Conservation (phyloP, 192 early-diverging fungal genomes). For the Haplosporangium gracile region DNA sequence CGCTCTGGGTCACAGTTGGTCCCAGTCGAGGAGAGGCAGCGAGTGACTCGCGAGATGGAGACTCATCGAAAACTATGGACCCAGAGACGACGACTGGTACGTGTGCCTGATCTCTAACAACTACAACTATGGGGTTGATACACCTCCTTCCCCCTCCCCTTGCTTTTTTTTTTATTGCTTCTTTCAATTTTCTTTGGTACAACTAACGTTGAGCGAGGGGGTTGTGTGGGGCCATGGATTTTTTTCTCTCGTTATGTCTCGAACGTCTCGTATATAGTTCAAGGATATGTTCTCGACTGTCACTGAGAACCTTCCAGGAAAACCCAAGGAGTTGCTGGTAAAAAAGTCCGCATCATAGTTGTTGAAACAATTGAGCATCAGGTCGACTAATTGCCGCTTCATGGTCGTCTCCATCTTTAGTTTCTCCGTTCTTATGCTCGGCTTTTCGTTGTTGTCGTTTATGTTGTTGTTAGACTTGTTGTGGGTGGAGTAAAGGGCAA, state of each 20-base stretch:
- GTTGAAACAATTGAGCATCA: neutral
- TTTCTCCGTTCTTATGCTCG: neutral
- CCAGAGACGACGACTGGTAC: slow-evolving; percentile 56
- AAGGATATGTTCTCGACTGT: slow-evolving; percentile 59
- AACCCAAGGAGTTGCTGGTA: slow-evolving; percentile 57
- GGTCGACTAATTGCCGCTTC: neutral
- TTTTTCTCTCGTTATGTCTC: neutral
- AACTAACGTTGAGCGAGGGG: slow-evolving; percentile 1
- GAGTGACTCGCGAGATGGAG: slow-evolving; percentile 52
- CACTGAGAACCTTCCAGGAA: slow-evolving; percentile 54
- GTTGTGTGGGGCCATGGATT: neutral
- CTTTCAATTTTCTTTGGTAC: neutral
- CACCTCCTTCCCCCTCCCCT: neutral
- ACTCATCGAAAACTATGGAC: slow-evolving; percentile 56
- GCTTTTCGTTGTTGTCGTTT: neutral
- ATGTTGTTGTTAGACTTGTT: neutral
- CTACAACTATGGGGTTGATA: neutral
- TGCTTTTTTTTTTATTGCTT: neutral
- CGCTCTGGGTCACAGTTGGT: slow-evolving; percentile 50
- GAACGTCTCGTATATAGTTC: slow-evolving; percentile 33
- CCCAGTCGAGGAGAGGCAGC: slow-evolving; percentile 51
- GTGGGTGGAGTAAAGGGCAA: neutral
- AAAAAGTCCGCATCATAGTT: neutral
- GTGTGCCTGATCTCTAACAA: neutral
- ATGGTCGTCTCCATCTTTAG: neutral